Evolutionary conservation across 768 basidiomycete species (phyloP).

Genomic region (Rhodosporidiobolus sp.): DNA sequence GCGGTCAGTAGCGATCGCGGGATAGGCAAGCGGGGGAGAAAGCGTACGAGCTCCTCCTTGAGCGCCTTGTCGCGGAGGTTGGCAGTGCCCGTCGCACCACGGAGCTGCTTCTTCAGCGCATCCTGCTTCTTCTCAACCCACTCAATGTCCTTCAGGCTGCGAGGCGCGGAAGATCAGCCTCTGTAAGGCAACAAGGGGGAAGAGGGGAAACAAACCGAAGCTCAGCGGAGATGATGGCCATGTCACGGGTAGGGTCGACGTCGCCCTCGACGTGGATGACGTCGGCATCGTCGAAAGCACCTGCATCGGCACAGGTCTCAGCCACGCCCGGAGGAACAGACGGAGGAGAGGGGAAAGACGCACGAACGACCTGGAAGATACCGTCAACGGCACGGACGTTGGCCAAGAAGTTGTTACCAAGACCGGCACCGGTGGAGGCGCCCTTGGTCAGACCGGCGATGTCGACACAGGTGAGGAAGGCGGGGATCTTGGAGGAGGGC

Average conservation of each 20-base stretch:
- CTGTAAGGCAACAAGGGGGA: background rate
- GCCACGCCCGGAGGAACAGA: background rate
- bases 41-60: conserved; percentile 86
- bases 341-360: conserved; percentile 2
- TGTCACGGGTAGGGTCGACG: conserved; percentile 90
- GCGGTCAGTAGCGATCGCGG: conserved; percentile 25
- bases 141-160: conserved; percentile 84
- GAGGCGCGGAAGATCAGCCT: background rate
- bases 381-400: conserved; percentile 98
- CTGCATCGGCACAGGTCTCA: background rate
- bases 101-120: conserved; percentile 62
- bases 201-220: conserved; percentile 53
- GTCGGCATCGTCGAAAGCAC: conserved; percentile 96
- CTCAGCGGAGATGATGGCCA: conserved; percentile 95
- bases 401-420: conserved; percentile 95
- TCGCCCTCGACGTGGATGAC: conserved; percentile 99
- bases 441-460: conserved; percentile 98
- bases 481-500: conserved; percentile 79
- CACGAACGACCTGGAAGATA: conserved; percentile 93
- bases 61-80: conserved; percentile 88
- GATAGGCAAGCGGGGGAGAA: background rate
- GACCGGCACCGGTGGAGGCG: conserved; percentile 94
- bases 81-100: conserved; percentile 63
- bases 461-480: conserved; percentile 95
- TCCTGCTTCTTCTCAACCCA: conserved; percentile 95